Base-by-base conservation (phyloP, 2,329 filamentous ascomycete species). In the Remersonia thermophila region DNA sequence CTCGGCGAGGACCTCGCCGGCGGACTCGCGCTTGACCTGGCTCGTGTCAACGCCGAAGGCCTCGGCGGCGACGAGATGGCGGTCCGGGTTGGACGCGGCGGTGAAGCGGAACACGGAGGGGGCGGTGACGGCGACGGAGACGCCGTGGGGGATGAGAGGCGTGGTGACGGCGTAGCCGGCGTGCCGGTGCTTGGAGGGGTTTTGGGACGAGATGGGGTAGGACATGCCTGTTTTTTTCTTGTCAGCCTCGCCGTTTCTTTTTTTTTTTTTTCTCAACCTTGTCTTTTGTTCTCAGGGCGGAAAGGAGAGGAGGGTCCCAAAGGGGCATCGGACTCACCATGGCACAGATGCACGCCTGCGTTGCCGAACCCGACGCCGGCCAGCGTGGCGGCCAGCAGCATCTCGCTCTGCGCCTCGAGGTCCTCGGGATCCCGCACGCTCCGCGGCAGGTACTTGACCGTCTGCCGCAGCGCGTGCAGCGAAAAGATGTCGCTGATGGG, bases 401-500 rank as follows among this genome's bases (percentile, higher is more conserved):
- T 98, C 59, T 96, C 78, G 23, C 75, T 82, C 59, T 98, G 91
- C 0, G 93, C 93, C 58, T 96, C 91, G 42, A 74, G 69, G 56
- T 98, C 91, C 25, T 94, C 86, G 0, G 89, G 86, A 51, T 96
- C 83, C 39, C 71, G 77, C 3, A 93, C 83, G 0, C 86, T 81
- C 38, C 89, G 76, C 0, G 89, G 91, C 0, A 98, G 77, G 53
- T 95, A 98, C 61, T 94, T 87, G 46, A 95, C 77, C 0, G 87
- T 94, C 49, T 74, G 73, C 20, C 74, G 71, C 5, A 98, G 71
- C 0, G 91, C 87, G 49, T 83, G 80, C 14, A 98, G 69, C 3
- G 84, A 93, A 66, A 98, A 98, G 47, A 98, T 89, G 55, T 98
- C 91, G 30, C 83, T 93, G 50, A 98, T 98, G 2, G 91, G 91